Evolutionary conservation across 441 rosid species (phyloP).

Genomic region (Geranium incanum): DNA sequence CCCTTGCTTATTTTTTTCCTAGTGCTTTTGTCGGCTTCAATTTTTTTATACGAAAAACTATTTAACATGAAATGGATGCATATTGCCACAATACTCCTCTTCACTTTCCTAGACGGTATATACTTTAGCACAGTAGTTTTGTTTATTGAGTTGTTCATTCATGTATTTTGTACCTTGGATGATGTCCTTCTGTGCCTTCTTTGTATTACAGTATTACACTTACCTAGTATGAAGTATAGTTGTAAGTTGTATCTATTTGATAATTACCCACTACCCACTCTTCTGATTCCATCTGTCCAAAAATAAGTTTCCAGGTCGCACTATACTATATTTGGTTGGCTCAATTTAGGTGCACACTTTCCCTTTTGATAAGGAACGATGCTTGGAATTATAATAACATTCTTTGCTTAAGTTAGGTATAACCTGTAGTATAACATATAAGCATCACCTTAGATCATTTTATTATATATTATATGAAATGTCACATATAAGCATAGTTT

Average conservation of each 20-base stretch:
- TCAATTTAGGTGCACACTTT: too few species aligned
- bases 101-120: neutral
- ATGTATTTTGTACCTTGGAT: neutral
- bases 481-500: neutral
- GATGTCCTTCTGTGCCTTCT: neutral
- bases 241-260: neutral
- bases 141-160: neutral
- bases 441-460: neutral
- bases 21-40: neutral
- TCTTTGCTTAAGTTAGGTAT: neutral
- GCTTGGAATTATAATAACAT: too few species aligned
- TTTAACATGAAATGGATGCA: neutral
- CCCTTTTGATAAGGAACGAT: too few species aligned
- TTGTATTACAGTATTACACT: neutral
- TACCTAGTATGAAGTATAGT: neutral
- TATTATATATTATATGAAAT: neutral
- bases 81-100: neutral
- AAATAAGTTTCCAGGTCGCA: too few species aligned
- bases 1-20: conserved; percentile 10
- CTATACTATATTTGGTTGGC: too few species aligned
- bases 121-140: neutral
- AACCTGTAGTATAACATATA: too few species aligned
- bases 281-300: too few species aligned
- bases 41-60: neutral
- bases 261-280: neutral